Evolutionary conservation across 257 asterid species (phyloP).

Genomic region (Parsonsia alboflavescens): DNA sequence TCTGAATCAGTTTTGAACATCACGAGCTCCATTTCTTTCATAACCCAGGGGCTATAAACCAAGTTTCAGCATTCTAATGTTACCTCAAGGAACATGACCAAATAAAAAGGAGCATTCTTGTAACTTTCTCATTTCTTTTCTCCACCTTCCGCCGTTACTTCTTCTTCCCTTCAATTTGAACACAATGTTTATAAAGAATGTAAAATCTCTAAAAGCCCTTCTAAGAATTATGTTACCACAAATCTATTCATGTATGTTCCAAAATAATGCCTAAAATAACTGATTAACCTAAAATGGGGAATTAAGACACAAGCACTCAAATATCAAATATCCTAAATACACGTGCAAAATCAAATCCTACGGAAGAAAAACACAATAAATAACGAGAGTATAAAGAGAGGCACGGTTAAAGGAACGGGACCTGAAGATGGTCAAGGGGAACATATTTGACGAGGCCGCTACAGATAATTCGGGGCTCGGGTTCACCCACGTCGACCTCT

Average conservation of each 20-base stretch:
- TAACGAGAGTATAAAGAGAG: background rate
- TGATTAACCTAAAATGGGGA: background rate
- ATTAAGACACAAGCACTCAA: background rate
- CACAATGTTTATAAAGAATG: background rate
- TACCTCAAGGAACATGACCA: background rate
- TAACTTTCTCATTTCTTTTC: background rate
- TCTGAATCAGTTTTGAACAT: background rate
- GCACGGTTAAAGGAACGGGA: conserved; percentile 3
- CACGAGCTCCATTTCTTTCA: background rate
- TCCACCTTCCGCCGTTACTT: background rate
- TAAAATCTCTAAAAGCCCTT: background rate
- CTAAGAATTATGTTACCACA: background rate
- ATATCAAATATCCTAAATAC: background rate
- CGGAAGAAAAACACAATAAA: background rate
- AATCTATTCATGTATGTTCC: background rate
- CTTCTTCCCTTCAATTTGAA: background rate
- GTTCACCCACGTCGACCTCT: conserved; percentile 91
- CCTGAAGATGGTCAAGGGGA: conserved; percentile 74
- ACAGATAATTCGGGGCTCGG: conserved; percentile 83
- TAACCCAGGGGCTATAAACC: background rate
- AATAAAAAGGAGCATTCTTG: background rate
- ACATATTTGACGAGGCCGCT: conserved; percentile 81
- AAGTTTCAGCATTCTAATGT: background rate
- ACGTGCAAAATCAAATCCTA: background rate
- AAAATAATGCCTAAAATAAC: background rate